Base-by-base conservation (phyloP, 2,329 filamentous ascomycete species). In the Ascosphaera apis region DNA sequence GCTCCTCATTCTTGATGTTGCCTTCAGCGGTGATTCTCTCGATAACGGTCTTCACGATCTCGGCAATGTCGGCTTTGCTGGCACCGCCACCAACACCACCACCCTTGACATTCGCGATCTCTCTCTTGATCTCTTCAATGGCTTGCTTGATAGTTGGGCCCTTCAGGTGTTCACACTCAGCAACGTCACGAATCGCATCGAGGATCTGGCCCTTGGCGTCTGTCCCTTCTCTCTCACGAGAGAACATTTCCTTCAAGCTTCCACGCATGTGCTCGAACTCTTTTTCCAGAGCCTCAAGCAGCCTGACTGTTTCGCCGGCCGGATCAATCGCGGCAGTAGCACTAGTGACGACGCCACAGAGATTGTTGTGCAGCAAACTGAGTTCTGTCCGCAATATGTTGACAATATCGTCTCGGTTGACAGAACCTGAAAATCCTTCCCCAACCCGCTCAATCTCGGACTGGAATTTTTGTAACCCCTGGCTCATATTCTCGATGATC, bases 261-360 rank as follows among this genome's bases (percentile, higher is more conserved):
- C 83, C 76, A 17, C 81, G 74, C 5, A 92, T 66, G 37, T 81
- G 74, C 42, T 88, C 80, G 35, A 91, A 77, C 48, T 91, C 81
- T 30, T 72, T 71, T 49, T 77, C 78, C 52, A 91, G 73, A 35
- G 80, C 69, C 40, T 81, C 75, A 28, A 74, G 65, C n/a, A 80
- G 61, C 30, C 67, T 65, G 1, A 68, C 63, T n/a, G 81, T 67
- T 41, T 82, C 74, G 1, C 72, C 50, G 8, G 49, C 50, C 8
- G 45, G 46, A 13, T 48, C 53, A 11, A 49, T 42, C 31, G 53
- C 40, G 11, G 52, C 46, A 35, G 45, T 41, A 8, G 54, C 53
- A 27, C 63, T 58, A 3, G 61, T 57, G 39, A 66, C 58, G n/a
- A 53, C 57, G 42, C 59, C 62, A 37, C 62, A 61, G 40, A 76